Conservation (phyloP, 1,284 basidiomycete species). For the Cryptococcus jaspeensis region DNA sequence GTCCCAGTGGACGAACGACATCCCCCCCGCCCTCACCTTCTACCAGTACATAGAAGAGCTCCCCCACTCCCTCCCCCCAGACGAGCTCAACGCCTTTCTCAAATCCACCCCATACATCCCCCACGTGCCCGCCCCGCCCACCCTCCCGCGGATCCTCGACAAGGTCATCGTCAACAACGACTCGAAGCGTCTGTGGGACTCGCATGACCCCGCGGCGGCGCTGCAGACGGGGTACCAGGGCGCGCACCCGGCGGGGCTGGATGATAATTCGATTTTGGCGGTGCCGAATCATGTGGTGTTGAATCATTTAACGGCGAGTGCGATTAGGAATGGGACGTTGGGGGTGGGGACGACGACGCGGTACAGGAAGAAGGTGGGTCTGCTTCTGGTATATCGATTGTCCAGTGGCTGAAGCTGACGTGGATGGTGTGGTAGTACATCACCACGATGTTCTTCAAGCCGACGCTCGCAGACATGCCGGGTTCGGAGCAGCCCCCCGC, state of each 20-base stretch:
- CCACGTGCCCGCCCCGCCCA: constrained; percentile 72
- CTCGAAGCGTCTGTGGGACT: constrained; percentile 45
- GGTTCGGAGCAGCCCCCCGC: not conserved
- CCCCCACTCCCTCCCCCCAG: constrained; percentile 57
- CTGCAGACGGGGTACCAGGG: constrained; percentile 31
- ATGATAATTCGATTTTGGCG: constrained; percentile 89
- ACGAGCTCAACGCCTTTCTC: constrained; percentile 33
- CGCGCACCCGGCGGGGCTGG: constrained; percentile 52
- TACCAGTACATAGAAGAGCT: constrained; percentile 80
- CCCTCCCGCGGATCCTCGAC: constrained; percentile 85
- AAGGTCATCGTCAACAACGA: constrained; percentile 83
- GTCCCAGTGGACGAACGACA: constrained; percentile 67
- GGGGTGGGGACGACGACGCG: constrained; percentile 91
- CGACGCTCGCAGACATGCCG: constrained; percentile 43
- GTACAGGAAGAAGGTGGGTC: constrained; percentile 85
- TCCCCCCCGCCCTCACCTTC: constrained; percentile 70
- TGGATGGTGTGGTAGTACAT: constrained; percentile 56
- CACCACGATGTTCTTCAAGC: constrained; percentile 67
- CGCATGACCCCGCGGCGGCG: constrained; percentile 16
- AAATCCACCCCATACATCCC: constrained; percentile 55
- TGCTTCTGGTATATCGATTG: not conserved
- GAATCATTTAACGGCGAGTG: constrained; percentile 93
- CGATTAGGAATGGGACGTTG: constrained; percentile 89
- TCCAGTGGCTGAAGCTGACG: not conserved
- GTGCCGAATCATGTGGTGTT: constrained; percentile 93